Evolutionary conservation across 163 green algal genomes (phyloP).

Genomic region (Scenedesmus sp.): DNA sequence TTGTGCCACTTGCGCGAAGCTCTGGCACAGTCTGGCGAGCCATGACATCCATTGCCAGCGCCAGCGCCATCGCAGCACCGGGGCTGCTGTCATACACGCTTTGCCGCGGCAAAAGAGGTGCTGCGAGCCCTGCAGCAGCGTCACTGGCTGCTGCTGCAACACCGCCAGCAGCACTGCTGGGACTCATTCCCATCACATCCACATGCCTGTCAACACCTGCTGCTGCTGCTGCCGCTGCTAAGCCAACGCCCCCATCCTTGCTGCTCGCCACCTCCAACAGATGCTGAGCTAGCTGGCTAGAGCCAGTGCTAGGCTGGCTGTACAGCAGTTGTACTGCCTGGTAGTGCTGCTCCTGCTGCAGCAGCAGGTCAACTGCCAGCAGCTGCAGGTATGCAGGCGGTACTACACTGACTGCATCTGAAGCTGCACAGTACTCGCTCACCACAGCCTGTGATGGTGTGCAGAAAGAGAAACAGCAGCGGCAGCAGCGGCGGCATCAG

Average conservation of each 20-base stretch:
- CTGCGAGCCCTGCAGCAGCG: not conserved
- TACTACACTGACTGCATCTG: conserved; percentile 35
- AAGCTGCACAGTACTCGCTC: conserved; percentile 41
- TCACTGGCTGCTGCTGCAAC: conserved; percentile 3
- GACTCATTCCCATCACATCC: not conserved
- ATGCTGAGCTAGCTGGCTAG: conserved; percentile 12
- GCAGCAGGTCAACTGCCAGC: conserved; percentile 50
- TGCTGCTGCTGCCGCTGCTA: conserved; percentile 10
- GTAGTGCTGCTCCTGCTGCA: conserved; percentile 55
- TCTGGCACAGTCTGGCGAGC: conserved; percentile 33
- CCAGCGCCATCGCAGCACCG: conserved; percentile 22
- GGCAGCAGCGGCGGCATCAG: not conserved
- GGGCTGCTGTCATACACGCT: conserved; percentile 11
- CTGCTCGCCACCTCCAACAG: conserved; percentile 20
- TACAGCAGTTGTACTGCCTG: conserved; percentile 54
- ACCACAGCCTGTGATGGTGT: conserved; percentile 27
- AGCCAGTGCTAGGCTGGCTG: conserved; percentile 26
- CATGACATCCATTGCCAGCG: conserved; percentile 39
- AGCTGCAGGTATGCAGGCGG: conserved; percentile 47
- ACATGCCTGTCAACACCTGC: conserved; percentile 4
- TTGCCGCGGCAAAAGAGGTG: not conserved
- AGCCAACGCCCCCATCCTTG: not conserved
- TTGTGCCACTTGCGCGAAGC: not conserved
- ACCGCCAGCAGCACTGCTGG: not conserved
- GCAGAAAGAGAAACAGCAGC: not conserved